phyloP scores from a whole-genome alignment of 192 early-diverging fungal genomes.

The Coemansia sp. region DNA sequence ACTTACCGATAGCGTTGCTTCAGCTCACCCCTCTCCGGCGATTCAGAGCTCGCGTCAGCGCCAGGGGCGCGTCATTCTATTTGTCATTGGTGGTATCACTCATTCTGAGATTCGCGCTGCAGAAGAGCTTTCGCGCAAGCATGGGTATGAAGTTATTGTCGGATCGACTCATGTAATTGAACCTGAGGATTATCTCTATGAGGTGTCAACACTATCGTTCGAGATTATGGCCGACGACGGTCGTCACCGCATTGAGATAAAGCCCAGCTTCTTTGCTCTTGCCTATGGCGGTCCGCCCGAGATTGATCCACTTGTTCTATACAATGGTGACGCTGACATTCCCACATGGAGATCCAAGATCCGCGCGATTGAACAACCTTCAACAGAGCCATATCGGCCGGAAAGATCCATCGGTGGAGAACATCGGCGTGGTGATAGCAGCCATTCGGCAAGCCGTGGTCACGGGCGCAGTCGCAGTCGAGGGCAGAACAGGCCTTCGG shows the following conservation, averaged over 20 bases:
- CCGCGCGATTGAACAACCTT: conserved; percentile 6
- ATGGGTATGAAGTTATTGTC: conserved; percentile 49
- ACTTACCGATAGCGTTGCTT: conserved; percentile 9
- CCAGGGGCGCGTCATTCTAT: conserved; percentile 43
- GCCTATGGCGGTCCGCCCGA: conserved; percentile 47
- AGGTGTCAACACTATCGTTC: conserved; percentile 48
- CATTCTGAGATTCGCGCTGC: conserved; percentile 53
- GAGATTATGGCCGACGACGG: conserved; percentile 38
- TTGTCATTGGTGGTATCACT: conserved; percentile 52
- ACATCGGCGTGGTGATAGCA: neutral
- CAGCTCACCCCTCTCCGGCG: conserved; percentile 10
- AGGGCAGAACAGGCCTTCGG: conserved; percentile 16
- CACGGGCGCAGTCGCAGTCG: conserved; percentile 23
- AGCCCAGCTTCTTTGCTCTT: conserved; percentile 38
- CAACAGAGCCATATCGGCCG: neutral
- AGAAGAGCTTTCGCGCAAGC: conserved; percentile 41
- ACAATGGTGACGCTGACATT: conserved; percentile 29
- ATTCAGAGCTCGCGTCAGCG: conserved; percentile 7
- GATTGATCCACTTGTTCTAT: conserved; percentile 37
- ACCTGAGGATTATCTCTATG: conserved; percentile 45
- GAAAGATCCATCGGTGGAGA: neutral
- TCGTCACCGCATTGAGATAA: conserved; percentile 24
- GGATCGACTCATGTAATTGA: conserved; percentile 50
- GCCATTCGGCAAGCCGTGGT: neutral
- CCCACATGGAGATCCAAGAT: conserved; percentile 24